Percentiles rank a stretch among this genome's conserved stretches.
These are phyloP conservation scores for Eucalyptus albens DNA, from an alignment of 345 rosid species.

Conservation along the genomic window DNA sequence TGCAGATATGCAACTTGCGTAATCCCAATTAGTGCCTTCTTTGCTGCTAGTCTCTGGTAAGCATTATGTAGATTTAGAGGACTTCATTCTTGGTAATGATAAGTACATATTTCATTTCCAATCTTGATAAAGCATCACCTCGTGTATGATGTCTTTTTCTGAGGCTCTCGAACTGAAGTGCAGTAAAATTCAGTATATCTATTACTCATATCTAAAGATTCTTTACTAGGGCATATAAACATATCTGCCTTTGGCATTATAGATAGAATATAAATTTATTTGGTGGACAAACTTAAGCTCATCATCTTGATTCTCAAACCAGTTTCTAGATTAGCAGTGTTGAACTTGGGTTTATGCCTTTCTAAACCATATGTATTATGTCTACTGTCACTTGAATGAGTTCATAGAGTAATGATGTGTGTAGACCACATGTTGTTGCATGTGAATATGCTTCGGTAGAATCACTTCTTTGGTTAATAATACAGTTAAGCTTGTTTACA, in stretches of 20 bases:
- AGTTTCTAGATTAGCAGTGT: neutral
- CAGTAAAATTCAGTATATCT: neutral
- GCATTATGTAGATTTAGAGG: neutral
- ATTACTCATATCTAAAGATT: neutral
- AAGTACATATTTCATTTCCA: neutral
- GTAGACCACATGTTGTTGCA: neutral
- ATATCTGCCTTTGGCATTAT: neutral
- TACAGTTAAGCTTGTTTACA: neutral
- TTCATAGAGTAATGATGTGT: neutral
- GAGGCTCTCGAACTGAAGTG: neutral
- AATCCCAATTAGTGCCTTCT: constrained; percentile 97
- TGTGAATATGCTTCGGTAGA: neutral
- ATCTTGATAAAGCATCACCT: neutral
- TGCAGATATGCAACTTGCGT: constrained; percentile 95
- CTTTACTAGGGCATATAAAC: neutral
- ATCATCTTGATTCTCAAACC: neutral
- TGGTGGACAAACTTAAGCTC: neutral
- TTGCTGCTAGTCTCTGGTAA: constrained; percentile 99
- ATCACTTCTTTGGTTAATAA: neutral
- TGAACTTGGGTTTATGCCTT: neutral
- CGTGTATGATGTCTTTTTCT: neutral
- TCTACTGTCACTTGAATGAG: neutral
- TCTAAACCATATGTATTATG: neutral
- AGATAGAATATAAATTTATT: neutral
- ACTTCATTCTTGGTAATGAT: neutral